Evolutionary conservation across 1,284 basidiomycete genomes (phyloP), one percentile per base, ranked within the genome.

Genomic region (Rhodotorula sp.): DNA sequence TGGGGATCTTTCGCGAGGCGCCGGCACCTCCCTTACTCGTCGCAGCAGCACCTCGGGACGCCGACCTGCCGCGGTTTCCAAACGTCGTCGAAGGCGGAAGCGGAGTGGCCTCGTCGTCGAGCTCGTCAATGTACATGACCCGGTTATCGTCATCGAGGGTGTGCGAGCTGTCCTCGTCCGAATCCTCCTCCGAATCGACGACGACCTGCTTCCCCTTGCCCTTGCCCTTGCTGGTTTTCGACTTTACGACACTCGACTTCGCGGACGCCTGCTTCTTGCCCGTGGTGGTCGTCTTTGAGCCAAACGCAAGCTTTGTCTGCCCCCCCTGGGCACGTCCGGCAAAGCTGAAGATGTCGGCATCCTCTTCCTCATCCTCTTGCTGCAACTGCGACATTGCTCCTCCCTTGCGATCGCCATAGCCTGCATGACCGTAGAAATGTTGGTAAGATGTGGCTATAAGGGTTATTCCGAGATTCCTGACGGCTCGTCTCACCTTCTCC

Each of bases 341-440:
- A 29, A 26, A 48, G 24, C 45, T 44, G 20, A 66, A 18, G 2
- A 64, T 62, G 18, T 65, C 69, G 7, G 64, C 69, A 37, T 64
- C 66, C 14, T 71, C 69, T 7, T 71, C 69, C 14, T 67, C 63
- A 48, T 71, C 69, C 24, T 56, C 66, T 4, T 62, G 59, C 42
- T 59, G 66, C 4, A 56, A 45, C 57, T 71, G 70, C 33, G 70
- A 49, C 42, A 64, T 64, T 1, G 59, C 18, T 8, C 59, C 61
- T 45, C 67, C 67, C 37, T 66, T 66, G 56, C 67, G 64, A 29
- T 71, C 69, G 45, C 60, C 63, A 61, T 74, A 72, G 49, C 65
- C 73, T 74, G 64, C 4, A 8, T 6, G 1, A 5, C 2, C 1
- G 2, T 14, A 2, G 44, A 10, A 42, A 12, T 42, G 12, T 42